A percentile compares a stretch with the other conserved stretches of the same genome.
Evolutionary conservation across 108 stramenopile genomes (phyloP).

Genomic region (Fistulifera pelliculosa): DNA sequence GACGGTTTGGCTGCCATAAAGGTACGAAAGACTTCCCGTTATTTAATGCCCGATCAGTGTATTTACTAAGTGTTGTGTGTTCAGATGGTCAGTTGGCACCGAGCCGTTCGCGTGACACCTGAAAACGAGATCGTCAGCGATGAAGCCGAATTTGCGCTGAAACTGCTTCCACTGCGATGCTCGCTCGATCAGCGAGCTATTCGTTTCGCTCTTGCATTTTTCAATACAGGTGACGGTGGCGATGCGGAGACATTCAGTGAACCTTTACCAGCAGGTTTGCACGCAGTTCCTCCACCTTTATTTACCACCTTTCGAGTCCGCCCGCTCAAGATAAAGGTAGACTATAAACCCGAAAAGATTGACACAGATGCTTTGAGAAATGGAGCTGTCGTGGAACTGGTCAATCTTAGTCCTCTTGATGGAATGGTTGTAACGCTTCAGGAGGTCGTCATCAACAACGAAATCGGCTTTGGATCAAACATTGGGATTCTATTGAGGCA

Average conservation of each 20-base stretch:
- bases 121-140: slow-evolving; percentile 65
- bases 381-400: slow-evolving; percentile 66
- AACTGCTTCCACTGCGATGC: slow-evolving; percentile 71
- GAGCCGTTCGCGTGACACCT: slow-evolving; percentile 33
- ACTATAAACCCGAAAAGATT: slow-evolving; percentile 65
- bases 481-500: slow-evolving; percentile 34
- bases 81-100: slow-evolving; percentile 73
- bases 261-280: slow-evolving; percentile 19
- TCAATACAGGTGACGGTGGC: slow-evolving; percentile 17
- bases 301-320: slow-evolving; percentile 54
- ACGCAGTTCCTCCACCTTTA: slow-evolving; percentile 38
- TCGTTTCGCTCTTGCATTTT: slow-evolving; percentile 58
- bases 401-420: slow-evolving; percentile 78
- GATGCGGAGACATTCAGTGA: slow-evolving; percentile 5
- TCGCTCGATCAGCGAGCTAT: slow-evolving; percentile 66
- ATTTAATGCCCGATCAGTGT: background rate
- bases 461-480: slow-evolving; percentile 64
- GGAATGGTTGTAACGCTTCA: slow-evolving; percentile 66
- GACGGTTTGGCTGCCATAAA: slow-evolving; percentile 73
- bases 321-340: slow-evolving; percentile 77
- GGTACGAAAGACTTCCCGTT: slow-evolving; percentile 17
- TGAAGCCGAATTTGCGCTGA: slow-evolving; percentile 53
- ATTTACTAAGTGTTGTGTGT: slow-evolving; percentile 1
- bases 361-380: slow-evolving; percentile 60
- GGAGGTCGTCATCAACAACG: slow-evolving; percentile 39